These are phyloP conservation scores for Gigaspora rosea DNA, from an alignment of 192 early-diverging fungal genomes.

Conservation along the genomic window DNA sequence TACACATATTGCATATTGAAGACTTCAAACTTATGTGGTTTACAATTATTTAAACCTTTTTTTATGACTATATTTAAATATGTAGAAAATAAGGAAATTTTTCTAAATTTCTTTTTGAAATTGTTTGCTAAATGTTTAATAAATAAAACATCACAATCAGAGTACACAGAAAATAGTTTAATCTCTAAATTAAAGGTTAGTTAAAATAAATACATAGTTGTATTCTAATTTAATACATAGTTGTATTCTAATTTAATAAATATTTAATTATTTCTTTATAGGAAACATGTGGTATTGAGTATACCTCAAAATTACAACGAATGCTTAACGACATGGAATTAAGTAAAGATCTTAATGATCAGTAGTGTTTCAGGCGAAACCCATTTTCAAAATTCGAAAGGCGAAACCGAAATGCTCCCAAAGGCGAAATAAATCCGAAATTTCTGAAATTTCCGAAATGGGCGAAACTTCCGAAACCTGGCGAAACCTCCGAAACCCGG, in stretches of 20 bases:
- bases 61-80: slow-evolving; percentile 96
- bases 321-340: slow-evolving; percentile 95
- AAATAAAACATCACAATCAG: slow-evolving; percentile 81
- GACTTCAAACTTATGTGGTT: not conserved
- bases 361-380: too few species aligned
- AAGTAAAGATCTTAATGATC: slow-evolving; percentile 91
- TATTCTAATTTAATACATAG: slow-evolving; percentile 15
- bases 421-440: too few species aligned
- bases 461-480: too few species aligned
- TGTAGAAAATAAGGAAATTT: slow-evolving; percentile 96
- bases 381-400: too few species aligned
- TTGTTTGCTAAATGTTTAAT: slow-evolving; percentile 93
- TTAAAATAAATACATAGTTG: not conserved
- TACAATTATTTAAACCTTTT: not conserved
- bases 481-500: too few species aligned
- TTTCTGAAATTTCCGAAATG: too few species aligned
- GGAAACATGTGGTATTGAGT: slow-evolving; percentile 92
- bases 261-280: not conserved
- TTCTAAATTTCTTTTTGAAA: slow-evolving; percentile 95
- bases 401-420: too few species aligned
- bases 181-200: slow-evolving; percentile 80
- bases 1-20: not conserved
- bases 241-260: slow-evolving; percentile 13
- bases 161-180: slow-evolving; percentile 92
- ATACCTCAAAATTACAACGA: slow-evolving; percentile 89